These are phyloP conservation scores for Pyrrhoderma lamaoense DNA, from an alignment of 1,284 basidiomycete genomes.

Conservation along the genomic window DNA sequence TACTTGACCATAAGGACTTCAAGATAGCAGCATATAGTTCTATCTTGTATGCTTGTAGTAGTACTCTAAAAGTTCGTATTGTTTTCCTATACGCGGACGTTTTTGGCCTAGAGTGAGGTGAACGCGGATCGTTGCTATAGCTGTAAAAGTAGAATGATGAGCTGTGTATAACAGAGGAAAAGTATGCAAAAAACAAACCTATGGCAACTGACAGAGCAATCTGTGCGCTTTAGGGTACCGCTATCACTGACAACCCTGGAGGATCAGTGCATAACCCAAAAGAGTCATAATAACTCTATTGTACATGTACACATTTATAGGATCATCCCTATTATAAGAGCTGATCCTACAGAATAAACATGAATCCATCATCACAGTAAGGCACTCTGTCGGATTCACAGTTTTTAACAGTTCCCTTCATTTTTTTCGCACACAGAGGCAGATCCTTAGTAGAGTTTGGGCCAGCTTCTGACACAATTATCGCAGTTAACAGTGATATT, in stretches of 20 bases:
- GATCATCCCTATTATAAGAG: constrained; percentile 22
- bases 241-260: constrained; percentile 29
- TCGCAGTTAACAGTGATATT: constrained; percentile 52
- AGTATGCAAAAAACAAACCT: constrained; percentile 28
- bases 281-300: constrained; percentile 24
- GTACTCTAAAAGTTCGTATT: constrained; percentile 44
- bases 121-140: constrained; percentile 35
- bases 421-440: constrained; percentile 39
- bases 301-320: constrained; percentile 9
- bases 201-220: constrained; percentile 32
- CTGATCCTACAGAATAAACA: not conserved
- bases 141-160: constrained; percentile 23
- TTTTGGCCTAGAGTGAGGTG: constrained; percentile 43
- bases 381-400: constrained; percentile 58
- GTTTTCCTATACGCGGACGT: constrained; percentile 37
- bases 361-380: constrained; percentile 29
- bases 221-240: constrained; percentile 36
- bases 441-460: constrained; percentile 52
- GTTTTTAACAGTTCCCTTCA: constrained; percentile 36
- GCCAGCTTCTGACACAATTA: constrained; percentile 43
- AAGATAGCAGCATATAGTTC: constrained; percentile 8
- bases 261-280: constrained; percentile 27
- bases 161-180: not conserved
- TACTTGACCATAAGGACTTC: not conserved
- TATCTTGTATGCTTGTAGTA: constrained; percentile 50